Percentiles rank a stretch among this genome's conserved stretches.
These are phyloP conservation scores for Straminergon stramineum DNA, from an alignment of 225 moss, liverwort and hornwort species.

Conservation along the genomic window DNA sequence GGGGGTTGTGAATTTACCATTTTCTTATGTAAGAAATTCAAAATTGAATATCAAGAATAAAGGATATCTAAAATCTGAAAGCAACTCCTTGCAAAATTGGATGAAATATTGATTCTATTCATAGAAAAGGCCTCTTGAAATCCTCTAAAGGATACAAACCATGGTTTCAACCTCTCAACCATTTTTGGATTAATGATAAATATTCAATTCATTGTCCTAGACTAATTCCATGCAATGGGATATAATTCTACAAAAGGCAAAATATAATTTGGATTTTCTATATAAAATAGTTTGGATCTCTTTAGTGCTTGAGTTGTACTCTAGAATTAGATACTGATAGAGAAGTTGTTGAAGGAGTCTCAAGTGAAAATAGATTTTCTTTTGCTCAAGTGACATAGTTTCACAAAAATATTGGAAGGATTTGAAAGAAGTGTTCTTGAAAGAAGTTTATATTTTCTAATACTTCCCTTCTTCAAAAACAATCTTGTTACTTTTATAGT, in stretches of 20 bases:
- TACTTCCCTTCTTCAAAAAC: no score
- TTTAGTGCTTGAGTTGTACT: not conserved
- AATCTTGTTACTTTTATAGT: no score
- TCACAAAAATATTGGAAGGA: no score
- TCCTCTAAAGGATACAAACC: not conserved
- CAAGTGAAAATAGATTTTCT: not conserved
- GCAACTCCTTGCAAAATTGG: not conserved
- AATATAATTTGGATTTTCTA: not conserved
- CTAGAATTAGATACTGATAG: not conserved
- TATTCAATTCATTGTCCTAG: not conserved
- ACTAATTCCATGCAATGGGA: not conserved
- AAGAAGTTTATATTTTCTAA: no score
- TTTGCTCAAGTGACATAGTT: not conserved
- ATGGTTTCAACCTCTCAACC: not conserved
- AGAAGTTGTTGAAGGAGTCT: not conserved
- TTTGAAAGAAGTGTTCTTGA: no score
- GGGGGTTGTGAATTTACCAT: no score
- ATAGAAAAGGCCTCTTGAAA: not conserved
- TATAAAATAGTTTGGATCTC: not conserved
- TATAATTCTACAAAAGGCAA: not conserved
- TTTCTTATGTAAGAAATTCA: not conserved
- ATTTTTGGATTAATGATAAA: not conserved
- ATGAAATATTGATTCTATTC: not conserved
- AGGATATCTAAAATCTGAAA: not conserved
- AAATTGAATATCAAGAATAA: not conserved